A percentile compares a stretch with the other conserved stretches of the same genome.
phyloP scores from a whole-genome alignment of 306 rosid genomes.

The Trifolium fragiferum region DNA sequence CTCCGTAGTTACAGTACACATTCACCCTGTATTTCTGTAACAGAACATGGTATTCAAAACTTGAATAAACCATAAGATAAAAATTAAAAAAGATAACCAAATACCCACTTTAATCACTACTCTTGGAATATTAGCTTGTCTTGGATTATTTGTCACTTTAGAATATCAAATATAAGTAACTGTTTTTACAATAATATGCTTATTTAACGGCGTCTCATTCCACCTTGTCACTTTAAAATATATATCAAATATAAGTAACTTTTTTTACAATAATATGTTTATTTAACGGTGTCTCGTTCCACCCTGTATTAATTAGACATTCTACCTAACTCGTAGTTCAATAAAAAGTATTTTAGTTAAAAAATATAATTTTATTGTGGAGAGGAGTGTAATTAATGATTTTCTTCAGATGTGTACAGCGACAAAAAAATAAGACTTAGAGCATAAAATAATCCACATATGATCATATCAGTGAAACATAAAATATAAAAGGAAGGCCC shows the following conservation, averaged over 20 bases:
- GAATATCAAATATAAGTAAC: not conserved
- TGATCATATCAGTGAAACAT: conserved; percentile 25
- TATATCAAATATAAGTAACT: not conserved
- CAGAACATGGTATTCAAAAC: not conserved
- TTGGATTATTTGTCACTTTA: not conserved
- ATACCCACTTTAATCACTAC: not conserved
- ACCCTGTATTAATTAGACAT: not conserved
- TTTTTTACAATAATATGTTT: not conserved
- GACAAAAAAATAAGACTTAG: not conserved
- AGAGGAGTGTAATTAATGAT: conserved; percentile 1
- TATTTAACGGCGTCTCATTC: not conserved
- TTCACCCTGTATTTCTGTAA: conserved; percentile 10
- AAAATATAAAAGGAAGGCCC: not conserved
- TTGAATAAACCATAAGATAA: not conserved
- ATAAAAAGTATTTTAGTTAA: not conserved
- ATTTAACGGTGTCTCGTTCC: not conserved
- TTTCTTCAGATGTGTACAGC: not conserved
- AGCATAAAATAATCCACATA: not conserved
- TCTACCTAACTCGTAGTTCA: not conserved
- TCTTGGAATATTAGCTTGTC: conserved; percentile 1
- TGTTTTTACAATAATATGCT: not conserved
- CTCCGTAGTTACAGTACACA: conserved; percentile 16
- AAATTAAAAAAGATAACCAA: not conserved
- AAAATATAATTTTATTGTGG: not conserved
- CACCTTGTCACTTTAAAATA: not conserved